Base-by-base conservation (phyloP, 73 alveolate species). In the Paramecium sexaurelia region DNA sequence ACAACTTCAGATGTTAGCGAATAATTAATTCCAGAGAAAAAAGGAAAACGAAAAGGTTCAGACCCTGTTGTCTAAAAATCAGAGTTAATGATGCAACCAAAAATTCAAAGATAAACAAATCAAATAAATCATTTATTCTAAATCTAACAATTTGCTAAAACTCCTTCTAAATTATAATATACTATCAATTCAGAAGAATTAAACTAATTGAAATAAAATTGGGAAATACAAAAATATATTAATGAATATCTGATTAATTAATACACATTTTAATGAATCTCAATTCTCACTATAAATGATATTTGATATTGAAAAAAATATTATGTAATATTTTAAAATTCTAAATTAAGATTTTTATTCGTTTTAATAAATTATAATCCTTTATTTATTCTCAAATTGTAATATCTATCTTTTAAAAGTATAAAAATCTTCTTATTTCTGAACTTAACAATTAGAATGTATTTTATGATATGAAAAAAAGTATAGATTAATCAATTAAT, bases 161-260 rank as follows among this genome's bases (percentile, higher is more conserved):
- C 41, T 3, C 6, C 1, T 26, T 26, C 39, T 11, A 22, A 26
- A 8, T 2, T 1, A 7, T 5, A 26, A 61, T 9, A 29, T 1
- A 6, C 9, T 29, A 61, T 61, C 10, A 11, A 8, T 29, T 8
- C 20, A 26, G 20, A 61, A 29, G 41, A 61, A 61, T 13, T 29
- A 61, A 13, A 61, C 9, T 26, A 24, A 61, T 32, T 61, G 26
- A 29, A 61, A 61, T 32, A 61, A 29, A 26, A 61, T 29, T 61
- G 83, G 83, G 83, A 61, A 11, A 61, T 13, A 26, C 43, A 26
- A 29, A 61, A 32, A 61, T 29, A 26, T 32, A 61, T 61, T 61
- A 13, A 61, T 61, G 83, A 61, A 61, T 61, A 61, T 61, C n/a
- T 61, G 43, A 61, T 61, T 61, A 61, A 61, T 61, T 61, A 61